These are phyloP conservation scores for Torulaspora microellipsoides DNA, from an alignment of 805 yeast species.

Conservation along the genomic window DNA sequence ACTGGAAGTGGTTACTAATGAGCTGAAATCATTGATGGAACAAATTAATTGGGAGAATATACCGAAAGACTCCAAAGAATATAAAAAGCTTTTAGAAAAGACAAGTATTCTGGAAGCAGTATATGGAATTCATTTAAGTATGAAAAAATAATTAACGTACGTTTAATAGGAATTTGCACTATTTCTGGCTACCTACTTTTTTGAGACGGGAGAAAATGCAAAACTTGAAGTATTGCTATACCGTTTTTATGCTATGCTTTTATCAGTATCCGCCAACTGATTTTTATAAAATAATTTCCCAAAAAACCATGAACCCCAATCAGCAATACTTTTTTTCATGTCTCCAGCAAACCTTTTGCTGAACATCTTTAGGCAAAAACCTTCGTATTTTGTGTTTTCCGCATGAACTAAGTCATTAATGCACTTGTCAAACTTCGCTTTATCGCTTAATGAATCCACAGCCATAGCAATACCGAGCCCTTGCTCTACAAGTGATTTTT, in stretches of 20 bases:
- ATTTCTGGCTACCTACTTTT: not conserved
- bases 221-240: conserved; percentile 1
- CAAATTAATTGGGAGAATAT: conserved; percentile 23
- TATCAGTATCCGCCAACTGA: conserved; percentile 4
- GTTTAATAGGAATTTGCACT: too few relatives aligned
- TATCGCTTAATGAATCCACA: conserved; percentile 15
- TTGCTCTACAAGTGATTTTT: conserved; percentile 13
- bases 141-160: too few relatives aligned
- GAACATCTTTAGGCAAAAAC: conserved; percentile 16
- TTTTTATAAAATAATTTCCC: conserved; percentile 9
- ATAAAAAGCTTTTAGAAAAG: conserved; percentile 4
- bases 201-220: conserved; percentile 4
- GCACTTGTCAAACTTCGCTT: conserved; percentile 19
- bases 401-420: conserved; percentile 13
- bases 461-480: conserved; percentile 16
- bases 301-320: conserved; percentile 20
- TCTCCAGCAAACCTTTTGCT: conserved; percentile 11
- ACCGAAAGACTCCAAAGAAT: conserved; percentile 15
- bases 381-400: conserved; percentile 20
- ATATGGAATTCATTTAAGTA: not conserved
- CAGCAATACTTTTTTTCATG: conserved; percentile 14
- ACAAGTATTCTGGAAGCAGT: not conserved
- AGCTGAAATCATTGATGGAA: conserved; percentile 13
- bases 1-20: conserved; percentile 11
- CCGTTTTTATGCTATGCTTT: not conserved